These are phyloP conservation scores for Cercis canadensis DNA, from an alignment of 306 rosid species.

Conservation along the genomic window DNA sequence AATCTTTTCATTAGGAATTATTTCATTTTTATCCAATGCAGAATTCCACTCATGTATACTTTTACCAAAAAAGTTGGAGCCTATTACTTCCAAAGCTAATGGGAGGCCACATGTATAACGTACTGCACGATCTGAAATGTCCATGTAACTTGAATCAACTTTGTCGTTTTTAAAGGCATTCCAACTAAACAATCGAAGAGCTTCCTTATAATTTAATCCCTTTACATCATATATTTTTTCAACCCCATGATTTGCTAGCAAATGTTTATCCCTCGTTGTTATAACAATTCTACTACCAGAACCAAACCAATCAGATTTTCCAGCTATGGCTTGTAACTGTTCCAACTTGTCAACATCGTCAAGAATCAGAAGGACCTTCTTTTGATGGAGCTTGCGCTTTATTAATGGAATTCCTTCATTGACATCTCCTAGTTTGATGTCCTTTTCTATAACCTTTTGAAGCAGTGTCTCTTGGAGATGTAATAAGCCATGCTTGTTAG, in stretches of 20 bases:
- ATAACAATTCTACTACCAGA: not conserved
- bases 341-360: not conserved
- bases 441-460: not conserved
- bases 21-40: not conserved
- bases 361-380: constrained; percentile 11
- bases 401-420: not conserved
- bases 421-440: constrained; percentile 2
- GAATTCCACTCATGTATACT: not conserved
- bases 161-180: not conserved
- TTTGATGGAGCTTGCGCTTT: not conserved
- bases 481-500: not conserved
- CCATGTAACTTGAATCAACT: not conserved
- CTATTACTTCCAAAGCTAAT: constrained; percentile 24
- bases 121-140: not conserved
- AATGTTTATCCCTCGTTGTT: constrained; percentile 15
- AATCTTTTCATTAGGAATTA: not conserved
- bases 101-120: not conserved
- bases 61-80: constrained; percentile 5
- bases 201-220: not conserved
- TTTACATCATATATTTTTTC: not conserved
- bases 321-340: constrained; percentile 7
- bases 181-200: constrained; percentile 12
- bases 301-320: constrained; percentile 18
- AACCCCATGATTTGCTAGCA: not conserved
- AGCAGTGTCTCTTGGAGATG: not conserved